Evolutionary conservation across 2,329 filamentous ascomycete species (phyloP).

Genomic region (Claviceps monticola): DNA sequence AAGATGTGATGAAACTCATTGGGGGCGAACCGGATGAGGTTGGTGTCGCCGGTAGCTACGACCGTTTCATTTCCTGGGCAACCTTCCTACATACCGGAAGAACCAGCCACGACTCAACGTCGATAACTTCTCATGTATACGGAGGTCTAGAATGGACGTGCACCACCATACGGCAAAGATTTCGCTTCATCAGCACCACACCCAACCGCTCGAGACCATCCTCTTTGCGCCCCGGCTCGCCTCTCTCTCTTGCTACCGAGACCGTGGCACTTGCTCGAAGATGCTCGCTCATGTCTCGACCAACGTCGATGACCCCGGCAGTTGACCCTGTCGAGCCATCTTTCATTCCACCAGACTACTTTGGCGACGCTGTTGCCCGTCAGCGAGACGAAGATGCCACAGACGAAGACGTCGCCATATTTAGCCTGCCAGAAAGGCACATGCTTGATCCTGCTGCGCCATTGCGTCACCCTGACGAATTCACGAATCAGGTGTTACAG

Average conservation of each 20-base stretch:
- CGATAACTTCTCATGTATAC: constrained; percentile 42
- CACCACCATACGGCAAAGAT: constrained; percentile 52
- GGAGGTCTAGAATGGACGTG: constrained; percentile 56
- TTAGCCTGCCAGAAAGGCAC: neutral
- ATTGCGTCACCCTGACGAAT: constrained; percentile 25
- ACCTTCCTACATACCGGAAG: constrained; percentile 39
- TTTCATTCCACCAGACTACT: constrained; percentile 26
- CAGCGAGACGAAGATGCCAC: constrained; percentile 2
- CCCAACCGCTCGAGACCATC: constrained; percentile 14
- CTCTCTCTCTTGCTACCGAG: constrained; percentile 24
- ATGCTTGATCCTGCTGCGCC: constrained; percentile 10
- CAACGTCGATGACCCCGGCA: constrained; percentile 20
- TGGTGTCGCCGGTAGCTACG: constrained; percentile 33
- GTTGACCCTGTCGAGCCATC: constrained; percentile 12
- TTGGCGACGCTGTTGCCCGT: constrained; percentile 19
- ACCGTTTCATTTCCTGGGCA: constrained; percentile 57
- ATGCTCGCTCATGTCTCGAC: constrained; percentile 13
- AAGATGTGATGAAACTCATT: constrained; percentile 42
- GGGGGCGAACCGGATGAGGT: constrained; percentile 32
- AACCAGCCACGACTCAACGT: constrained; percentile 35
- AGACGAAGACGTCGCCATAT: constrained; percentile 4
- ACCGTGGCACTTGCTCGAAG: constrained; percentile 11
- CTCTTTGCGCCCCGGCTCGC: constrained; percentile 25
- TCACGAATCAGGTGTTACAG: constrained; percentile 27
- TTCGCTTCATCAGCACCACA: constrained; percentile 53